These are phyloP conservation scores for Penicillium fimorum DNA, from an alignment of 495 filamentous ascomycete species.

Conservation along the genomic window DNA sequence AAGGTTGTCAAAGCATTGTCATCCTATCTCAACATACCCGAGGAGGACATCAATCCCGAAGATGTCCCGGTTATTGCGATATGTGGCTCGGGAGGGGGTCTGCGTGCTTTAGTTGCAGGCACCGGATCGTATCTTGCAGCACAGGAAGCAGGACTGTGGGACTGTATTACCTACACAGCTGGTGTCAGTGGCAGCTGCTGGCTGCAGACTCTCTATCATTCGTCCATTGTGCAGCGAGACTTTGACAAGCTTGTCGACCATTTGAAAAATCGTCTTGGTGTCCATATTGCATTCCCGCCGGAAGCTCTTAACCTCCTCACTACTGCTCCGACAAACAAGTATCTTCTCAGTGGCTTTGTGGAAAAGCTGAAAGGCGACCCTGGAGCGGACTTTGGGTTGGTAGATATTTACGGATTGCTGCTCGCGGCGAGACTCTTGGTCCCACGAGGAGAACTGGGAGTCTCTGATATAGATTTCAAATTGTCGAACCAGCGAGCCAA, in stretches of 20 bases:
- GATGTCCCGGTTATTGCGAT: constrained; percentile 91
- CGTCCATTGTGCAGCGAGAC: constrained; percentile 66
- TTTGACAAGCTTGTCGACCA: constrained; percentile 73
- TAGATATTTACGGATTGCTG: constrained; percentile 87
- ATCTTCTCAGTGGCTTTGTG: constrained; percentile 79
- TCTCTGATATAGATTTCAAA: constrained; percentile 78
- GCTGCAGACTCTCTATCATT: constrained; percentile 87
- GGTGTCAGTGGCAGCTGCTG: constrained; percentile 95
- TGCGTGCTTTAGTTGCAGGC: constrained; percentile 86
- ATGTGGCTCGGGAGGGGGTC: constrained; percentile 88
- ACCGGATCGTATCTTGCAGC: constrained; percentile 78
- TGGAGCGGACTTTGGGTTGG: constrained; percentile 78
- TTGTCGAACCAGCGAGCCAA: constrained; percentile 77
- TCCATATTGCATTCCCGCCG: constrained; percentile 92
- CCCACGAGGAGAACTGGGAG: constrained; percentile 74
- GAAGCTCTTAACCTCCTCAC: constrained; percentile 72
- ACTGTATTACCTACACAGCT: constrained; percentile 90
- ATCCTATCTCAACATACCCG: constrained; percentile 72
- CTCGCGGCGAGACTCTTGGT: constrained; percentile 81
- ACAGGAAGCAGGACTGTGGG: constrained; percentile 81
- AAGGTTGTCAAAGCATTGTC: constrained; percentile 70
- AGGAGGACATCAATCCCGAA: constrained; percentile 80
- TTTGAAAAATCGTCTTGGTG: constrained; percentile 75
- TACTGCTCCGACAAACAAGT: constrained; percentile 86
- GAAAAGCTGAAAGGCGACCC: constrained; percentile 86